Evolutionary conservation across 1,284 basidiomycete species (phyloP), one percentile per base, ranked within the genome.

Genomic region (Ceratobasidium sp.): DNA sequence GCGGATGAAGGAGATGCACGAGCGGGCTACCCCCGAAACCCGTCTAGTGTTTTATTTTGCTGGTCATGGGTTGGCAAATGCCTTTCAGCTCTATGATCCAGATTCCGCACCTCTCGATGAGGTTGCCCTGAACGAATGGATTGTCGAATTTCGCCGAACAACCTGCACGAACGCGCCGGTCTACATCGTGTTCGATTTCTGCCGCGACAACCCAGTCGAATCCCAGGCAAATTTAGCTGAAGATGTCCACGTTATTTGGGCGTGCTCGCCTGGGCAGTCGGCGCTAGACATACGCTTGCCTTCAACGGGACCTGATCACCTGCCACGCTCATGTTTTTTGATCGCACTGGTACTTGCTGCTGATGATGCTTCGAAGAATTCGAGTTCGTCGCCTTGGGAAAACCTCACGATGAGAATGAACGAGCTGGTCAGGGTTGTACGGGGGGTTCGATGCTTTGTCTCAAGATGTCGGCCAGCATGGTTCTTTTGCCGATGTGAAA

Each of bases 121-220:
- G 13, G 20, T 40, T 10, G 6, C 17, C 12, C 57, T 60, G 2
- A 22, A 40, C 8, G 3, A 29, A n/a, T 58, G 56, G 56, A 32
- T 43, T 27, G 12, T 10, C 7, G 25, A 20, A 17, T 45, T 60
- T 27, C 40, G 40, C 2, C 7, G 5, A 10, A 17, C 22, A 17
- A 40, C 22, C 8, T 8, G 15, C 5, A 49, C 12, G 22, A 13
- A 60, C 13, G 29, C 22, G 3, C 20, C 20, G 7, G 42, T 60
- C n/a, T 29, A 17, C 40, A 32, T 60, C 22, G 17, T 60, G 3
- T 60, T 60, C 47, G 57, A 60, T 29, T 27, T 45, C 29, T 60
- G 57, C 32, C 57, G 57, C 17, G 10, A 8, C 8, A 17, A 17
- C 17, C 38, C 10, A 8, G 38, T 40, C 17, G 31, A 34, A 31